Evolutionary conservation across 1,284 basidiomycete species (phyloP).

Genomic region (Sanghuangporus weigelae): DNA sequence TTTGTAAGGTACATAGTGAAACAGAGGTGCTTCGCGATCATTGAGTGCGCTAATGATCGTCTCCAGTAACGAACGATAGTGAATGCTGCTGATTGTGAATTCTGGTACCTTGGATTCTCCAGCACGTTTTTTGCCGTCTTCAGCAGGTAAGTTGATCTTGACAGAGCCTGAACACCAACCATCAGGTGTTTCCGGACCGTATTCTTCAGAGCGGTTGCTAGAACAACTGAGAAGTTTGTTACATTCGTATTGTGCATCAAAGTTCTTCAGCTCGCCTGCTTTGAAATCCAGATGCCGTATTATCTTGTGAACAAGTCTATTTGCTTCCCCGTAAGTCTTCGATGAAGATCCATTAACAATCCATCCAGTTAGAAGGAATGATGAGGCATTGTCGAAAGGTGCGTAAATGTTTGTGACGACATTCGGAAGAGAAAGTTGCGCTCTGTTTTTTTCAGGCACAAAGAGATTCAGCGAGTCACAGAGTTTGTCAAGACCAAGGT

Average conservation of each 20-base stretch:
- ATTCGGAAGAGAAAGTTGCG: not conserved
- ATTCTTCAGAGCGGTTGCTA: not conserved
- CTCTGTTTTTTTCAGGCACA: not conserved
- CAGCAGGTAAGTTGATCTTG: not conserved
- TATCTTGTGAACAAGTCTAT: constrained; percentile 26
- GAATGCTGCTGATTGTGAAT: constrained; percentile 3
- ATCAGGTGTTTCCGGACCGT: not conserved
- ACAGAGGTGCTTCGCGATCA: constrained; percentile 13
- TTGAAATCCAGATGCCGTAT: constrained; percentile 23
- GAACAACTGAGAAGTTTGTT: not conserved
- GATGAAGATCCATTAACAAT: constrained; percentile 18
- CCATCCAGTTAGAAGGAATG: constrained; percentile 18
- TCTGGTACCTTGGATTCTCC: not conserved
- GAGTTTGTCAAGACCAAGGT: not conserved
- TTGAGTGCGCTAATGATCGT: constrained; percentile 2
- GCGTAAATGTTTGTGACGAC: not conserved
- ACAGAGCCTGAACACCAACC: not conserved
- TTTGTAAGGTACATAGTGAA: constrained; percentile 26
- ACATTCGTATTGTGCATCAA: not conserved
- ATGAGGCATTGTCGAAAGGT: constrained; percentile 4
- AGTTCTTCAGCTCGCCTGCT: not conserved
- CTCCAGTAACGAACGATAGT: constrained; percentile 7
- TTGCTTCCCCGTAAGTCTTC: constrained; percentile 24
- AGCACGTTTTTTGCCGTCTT: not conserved
- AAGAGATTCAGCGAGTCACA: not conserved